phyloP scores from a whole-genome alignment of 805 yeast species.

The Metschnikowia amazonensis region DNA sequence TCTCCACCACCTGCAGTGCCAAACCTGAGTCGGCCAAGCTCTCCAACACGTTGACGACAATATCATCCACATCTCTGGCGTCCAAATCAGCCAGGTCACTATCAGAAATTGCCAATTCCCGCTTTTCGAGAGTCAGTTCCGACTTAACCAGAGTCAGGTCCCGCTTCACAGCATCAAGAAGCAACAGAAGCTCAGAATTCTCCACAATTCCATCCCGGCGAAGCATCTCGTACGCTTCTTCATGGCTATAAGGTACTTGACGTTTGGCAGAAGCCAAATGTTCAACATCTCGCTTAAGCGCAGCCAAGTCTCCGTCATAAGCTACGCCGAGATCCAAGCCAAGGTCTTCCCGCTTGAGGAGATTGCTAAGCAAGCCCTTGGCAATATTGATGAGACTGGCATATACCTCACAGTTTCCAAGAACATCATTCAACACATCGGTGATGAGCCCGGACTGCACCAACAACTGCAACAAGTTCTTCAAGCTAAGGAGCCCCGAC shows the following conservation, averaged over 20 bases:
- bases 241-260: conserved; percentile 7
- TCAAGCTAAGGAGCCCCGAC: conserved; percentile 31
- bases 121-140: too few relatives aligned
- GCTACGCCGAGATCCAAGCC: neutral
- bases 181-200: conserved; percentile 3
- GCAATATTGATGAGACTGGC: conserved; percentile 32
- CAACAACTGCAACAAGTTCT: conserved; percentile 32
- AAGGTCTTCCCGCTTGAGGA: conserved; percentile 8
- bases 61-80: conserved; percentile 23
- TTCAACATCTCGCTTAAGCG: conserved; percentile 1
- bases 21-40: conserved; percentile 42
- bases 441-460: conserved; percentile 36
- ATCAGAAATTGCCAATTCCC: too few relatives aligned
- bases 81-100: conserved; percentile 15
- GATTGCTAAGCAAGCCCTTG: conserved; percentile 20
- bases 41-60: conserved; percentile 36
- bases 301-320: conserved; percentile 1
- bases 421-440: conserved; percentile 32
- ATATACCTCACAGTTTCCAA: conserved; percentile 37
- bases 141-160: too few relatives aligned
- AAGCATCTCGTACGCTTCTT: conserved; percentile 15
- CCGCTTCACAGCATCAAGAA: conserved; percentile 11
- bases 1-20: conserved; percentile 35
- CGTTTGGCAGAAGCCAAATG: neutral
- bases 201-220: conserved; percentile 15